Conservation (phyloP, 1,139 yeast species). For the Komagataea norvegica region DNA sequence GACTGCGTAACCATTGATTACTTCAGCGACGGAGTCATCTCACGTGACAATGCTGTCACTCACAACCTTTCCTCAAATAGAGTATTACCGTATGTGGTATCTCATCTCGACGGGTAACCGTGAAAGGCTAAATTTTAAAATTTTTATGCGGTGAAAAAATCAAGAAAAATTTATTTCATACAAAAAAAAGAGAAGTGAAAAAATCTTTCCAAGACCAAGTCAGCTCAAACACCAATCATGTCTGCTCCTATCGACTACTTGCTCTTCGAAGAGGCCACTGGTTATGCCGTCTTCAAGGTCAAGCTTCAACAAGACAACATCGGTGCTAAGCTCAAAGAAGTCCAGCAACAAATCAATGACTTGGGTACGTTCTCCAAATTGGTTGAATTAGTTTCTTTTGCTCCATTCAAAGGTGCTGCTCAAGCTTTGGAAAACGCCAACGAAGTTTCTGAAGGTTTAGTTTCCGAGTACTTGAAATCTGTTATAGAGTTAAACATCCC, state of each 20-base stretch:
- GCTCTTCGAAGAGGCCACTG: conserved; percentile 97
- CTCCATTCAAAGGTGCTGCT: conserved; percentile 98
- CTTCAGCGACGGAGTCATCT: neutral
- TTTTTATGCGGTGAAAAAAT: conserved; percentile 3
- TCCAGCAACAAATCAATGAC: conserved; percentile 86
- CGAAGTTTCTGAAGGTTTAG: conserved; percentile 95
- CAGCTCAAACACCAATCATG: conserved; percentile 14
- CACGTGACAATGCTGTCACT: too few species aligned
- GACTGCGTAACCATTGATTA: too few species aligned
- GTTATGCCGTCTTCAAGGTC: conserved; percentile 95
- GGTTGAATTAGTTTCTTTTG: conserved; percentile 90
- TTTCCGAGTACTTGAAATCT: conserved; percentile 86
- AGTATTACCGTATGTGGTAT: neutral
- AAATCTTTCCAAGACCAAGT: neutral
- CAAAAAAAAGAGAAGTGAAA: neutral
- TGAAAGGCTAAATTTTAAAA: conserved; percentile 1
- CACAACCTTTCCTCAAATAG: neutral
- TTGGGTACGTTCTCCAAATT: conserved; percentile 86
- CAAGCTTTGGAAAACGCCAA: conserved; percentile 98
- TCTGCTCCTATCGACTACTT: conserved; percentile 80
- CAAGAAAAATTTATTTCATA: conserved; percentile 1
- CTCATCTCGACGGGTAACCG: conserved; percentile 8
- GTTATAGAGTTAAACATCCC: conserved; percentile 89
- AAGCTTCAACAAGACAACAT: conserved; percentile 91
- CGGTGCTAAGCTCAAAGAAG: conserved; percentile 89